Conservation (phyloP, 352 stramenopile species). For the Pythium sukuiense region DNA sequence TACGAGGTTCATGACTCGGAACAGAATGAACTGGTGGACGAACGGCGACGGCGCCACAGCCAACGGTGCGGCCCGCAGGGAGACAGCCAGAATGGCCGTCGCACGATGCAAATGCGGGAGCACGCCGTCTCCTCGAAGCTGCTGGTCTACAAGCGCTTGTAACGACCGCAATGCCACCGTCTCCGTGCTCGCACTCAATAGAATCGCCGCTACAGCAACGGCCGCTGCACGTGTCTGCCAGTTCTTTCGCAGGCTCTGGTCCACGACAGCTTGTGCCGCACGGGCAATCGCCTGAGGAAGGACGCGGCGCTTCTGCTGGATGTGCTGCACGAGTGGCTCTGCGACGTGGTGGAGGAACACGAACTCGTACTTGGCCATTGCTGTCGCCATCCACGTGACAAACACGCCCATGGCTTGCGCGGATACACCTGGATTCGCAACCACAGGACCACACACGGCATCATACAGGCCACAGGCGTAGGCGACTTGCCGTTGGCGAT, state of each 20-base stretch:
- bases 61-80: conserved; percentile 2
- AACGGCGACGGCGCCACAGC: conserved; percentile 7
- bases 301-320: conserved; percentile 7
- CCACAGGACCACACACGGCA: neutral
- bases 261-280: neutral
- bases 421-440: neutral
- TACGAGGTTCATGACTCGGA: conserved; percentile 8
- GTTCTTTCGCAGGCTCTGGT: neutral
- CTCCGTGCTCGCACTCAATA: conserved; percentile 8
- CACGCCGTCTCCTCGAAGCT: conserved; percentile 2
- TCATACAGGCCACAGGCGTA: conserved; percentile 4
- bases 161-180: neutral
- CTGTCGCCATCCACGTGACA: conserved; percentile 1
- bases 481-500: conserved; percentile 12
- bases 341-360: conserved; percentile 18
- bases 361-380: conserved; percentile 19
- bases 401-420: conserved; percentile 6
- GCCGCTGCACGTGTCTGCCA: neutral
- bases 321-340: conserved; percentile 4
- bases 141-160: neutral
- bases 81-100: neutral
- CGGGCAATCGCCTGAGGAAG: neutral
- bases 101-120: conserved; percentile 12
- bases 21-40: conserved; percentile 17
- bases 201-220: conserved; percentile 9